Evolutionary conservation across 164 flowering plant species (phyloP).

Genomic region (Stephania cephalantha): DNA sequence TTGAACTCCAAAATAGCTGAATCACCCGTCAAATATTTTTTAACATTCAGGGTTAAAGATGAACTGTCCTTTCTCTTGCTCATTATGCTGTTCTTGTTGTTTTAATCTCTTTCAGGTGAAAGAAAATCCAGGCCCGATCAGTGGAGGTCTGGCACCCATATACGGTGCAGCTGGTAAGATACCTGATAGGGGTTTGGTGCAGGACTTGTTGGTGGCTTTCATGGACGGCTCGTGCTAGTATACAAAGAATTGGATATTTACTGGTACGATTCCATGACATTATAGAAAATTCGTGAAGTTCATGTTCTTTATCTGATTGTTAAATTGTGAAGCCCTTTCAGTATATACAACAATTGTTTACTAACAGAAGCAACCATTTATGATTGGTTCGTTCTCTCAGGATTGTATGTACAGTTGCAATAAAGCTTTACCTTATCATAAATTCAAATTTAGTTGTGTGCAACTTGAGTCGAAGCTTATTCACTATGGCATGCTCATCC

Average conservation of each 20-base stretch:
- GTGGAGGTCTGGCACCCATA: conserved; percentile 90
- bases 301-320: neutral
- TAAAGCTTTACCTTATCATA: neutral
- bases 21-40: neutral
- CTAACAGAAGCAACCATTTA: neutral
- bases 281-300: neutral
- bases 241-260: neutral
- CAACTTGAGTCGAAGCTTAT: too few species aligned
- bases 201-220: conserved; percentile 67
- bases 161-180: conserved; percentile 95
- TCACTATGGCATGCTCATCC: too few species aligned
- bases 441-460: neutral
- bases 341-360: neutral
- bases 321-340: neutral
- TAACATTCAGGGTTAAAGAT: too few species aligned
- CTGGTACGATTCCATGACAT: neutral
- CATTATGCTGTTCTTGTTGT: neutral
- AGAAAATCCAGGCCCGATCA: conserved; percentile 76
- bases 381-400: neutral
- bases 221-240: conserved; percentile 76
- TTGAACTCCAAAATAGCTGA: neutral
- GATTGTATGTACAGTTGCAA: neutral
- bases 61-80: neutral
- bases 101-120: conserved; percentile 49
- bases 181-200: conserved; percentile 80